Conservation (phyloP, 1,139 yeast genomes). For the Geotrichum phurueaensis region DNA sequence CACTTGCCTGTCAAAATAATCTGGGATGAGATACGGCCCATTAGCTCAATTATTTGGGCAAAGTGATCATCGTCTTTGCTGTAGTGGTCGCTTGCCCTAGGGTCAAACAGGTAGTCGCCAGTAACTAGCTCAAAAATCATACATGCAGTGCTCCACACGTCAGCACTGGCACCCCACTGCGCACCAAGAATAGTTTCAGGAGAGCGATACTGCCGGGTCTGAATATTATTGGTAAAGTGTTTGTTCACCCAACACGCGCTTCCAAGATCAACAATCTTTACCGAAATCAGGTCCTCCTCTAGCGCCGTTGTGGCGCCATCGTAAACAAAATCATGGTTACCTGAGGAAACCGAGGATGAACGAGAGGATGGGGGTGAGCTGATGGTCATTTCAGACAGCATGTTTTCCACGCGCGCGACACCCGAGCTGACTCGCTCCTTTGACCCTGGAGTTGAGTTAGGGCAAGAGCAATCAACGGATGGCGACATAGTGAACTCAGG, state of each 20-base stretch:
- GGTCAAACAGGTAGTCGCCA: slow-evolving; percentile 81
- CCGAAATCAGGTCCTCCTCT: slow-evolving; percentile 42
- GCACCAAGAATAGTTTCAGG: slow-evolving; percentile 71
- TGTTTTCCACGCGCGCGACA: not conserved
- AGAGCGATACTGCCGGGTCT: slow-evolving; percentile 78
- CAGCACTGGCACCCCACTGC: slow-evolving; percentile 79
- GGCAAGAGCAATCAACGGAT: slow-evolving; percentile 13
- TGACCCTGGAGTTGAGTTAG: slow-evolving; percentile 12
- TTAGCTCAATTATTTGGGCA: slow-evolving; percentile 73
- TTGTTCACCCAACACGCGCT: slow-evolving; percentile 71
- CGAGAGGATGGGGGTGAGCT: slow-evolving; percentile 3
- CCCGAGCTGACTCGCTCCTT: not conserved
- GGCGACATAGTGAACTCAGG: slow-evolving; percentile 26
- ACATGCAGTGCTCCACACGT: slow-evolving; percentile 81
- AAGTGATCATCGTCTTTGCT: slow-evolving; percentile 78
- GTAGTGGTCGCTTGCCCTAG: slow-evolving; percentile 58
- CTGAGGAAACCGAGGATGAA: slow-evolving; percentile 14
- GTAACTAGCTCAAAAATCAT: slow-evolving; percentile 73
- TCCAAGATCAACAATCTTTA: slow-evolving; percentile 79
- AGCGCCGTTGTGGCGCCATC: slow-evolving; percentile 22
- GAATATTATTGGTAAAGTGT: slow-evolving; percentile 79
- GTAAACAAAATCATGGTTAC: slow-evolving; percentile 5
- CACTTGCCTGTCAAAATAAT: slow-evolving; percentile 50
- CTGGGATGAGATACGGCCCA: slow-evolving; percentile 55
- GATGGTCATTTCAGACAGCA: not conserved